phyloP scores from a whole-genome alignment of 495 filamentous ascomycete genomes.

The Glarea lozoyensis region DNA sequence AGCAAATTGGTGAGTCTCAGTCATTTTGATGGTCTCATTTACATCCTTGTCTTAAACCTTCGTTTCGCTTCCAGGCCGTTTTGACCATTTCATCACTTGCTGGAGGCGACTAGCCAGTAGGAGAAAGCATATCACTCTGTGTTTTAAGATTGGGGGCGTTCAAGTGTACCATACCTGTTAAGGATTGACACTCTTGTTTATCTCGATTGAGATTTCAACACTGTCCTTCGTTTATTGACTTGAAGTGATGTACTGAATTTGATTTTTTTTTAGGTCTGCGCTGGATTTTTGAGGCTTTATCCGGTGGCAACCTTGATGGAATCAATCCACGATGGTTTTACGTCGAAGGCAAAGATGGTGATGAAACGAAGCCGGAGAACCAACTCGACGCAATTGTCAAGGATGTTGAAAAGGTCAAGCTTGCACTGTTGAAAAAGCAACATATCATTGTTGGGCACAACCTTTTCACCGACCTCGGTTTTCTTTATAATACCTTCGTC shows the following conservation, averaged over 20 bases:
- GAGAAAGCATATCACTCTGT: too few relatives aligned
- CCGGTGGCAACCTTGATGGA: slow-evolving; percentile 44
- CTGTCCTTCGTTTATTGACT: too few relatives aligned
- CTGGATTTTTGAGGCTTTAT: slow-evolving; percentile 62
- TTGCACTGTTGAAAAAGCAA: slow-evolving; percentile 32
- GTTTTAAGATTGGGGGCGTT: too few relatives aligned
- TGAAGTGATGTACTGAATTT: too few relatives aligned
- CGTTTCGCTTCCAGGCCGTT: too few relatives aligned
- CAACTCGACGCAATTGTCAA: slow-evolving; percentile 20
- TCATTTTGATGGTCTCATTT: too few relatives aligned
- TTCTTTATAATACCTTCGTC: slow-evolving; percentile 62
- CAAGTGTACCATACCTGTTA: too few relatives aligned
- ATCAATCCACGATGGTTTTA: slow-evolving; percentile 38
- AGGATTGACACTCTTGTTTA: too few relatives aligned
- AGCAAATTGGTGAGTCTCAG: slow-evolving; percentile 22
- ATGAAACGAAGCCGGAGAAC: slow-evolving; percentile 10
- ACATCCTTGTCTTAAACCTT: too few relatives aligned
- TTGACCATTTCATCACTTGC: too few relatives aligned
- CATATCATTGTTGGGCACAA: slow-evolving; percentile 69
- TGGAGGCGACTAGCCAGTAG: too few relatives aligned
- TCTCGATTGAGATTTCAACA: too few relatives aligned
- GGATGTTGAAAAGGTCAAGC: slow-evolving; percentile 26
- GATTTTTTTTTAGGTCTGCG: slow-evolving; percentile 47
- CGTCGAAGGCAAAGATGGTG: slow-evolving; percentile 2
- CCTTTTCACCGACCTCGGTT: slow-evolving; percentile 63